These are phyloP conservation scores for Penicillium occitanis DNA, from an alignment of 2,329 filamentous ascomycete species.

Conservation along the genomic window DNA sequence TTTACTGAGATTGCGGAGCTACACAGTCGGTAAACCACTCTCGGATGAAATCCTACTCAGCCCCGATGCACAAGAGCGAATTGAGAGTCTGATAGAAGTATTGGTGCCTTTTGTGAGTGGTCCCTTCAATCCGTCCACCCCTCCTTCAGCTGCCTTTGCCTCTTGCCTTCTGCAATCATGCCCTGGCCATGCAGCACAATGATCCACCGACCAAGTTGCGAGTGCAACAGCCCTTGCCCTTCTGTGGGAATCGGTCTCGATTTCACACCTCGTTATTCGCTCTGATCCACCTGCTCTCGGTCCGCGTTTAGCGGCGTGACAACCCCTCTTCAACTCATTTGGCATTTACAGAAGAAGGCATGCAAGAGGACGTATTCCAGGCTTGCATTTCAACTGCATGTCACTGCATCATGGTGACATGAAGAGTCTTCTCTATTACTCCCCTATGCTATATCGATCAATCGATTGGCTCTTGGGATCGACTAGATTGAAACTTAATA, in stretches of 20 bases:
- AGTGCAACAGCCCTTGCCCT: slow-evolving; percentile 9
- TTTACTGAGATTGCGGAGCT: slow-evolving; percentile 76
- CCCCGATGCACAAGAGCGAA: slow-evolving; percentile 62
- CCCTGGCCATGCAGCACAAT: not conserved
- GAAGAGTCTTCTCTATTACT: not conserved
- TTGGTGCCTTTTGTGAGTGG: slow-evolving; percentile 76
- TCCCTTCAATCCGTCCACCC: slow-evolving; percentile 15
- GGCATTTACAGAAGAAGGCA: not conserved
- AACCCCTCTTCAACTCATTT: slow-evolving; percentile 5
- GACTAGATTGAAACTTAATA: slow-evolving; percentile 14
- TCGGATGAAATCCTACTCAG: slow-evolving; percentile 64
- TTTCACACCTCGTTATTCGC: slow-evolving; percentile 18
- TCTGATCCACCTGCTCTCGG: slow-evolving; percentile 18
- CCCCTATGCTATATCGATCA: slow-evolving; percentile 6
- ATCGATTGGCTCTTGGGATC: slow-evolving; percentile 1
- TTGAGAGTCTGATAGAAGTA: slow-evolving; percentile 63
- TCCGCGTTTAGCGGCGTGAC: slow-evolving; percentile 21
- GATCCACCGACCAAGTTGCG: slow-evolving; percentile 8
- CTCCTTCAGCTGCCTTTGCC: slow-evolving; percentile 12
- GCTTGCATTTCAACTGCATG: slow-evolving; percentile 1
- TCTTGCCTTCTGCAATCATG: not conserved
- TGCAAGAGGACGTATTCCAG: not conserved
- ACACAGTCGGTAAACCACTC: slow-evolving; percentile 68
- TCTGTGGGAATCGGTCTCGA: slow-evolving; percentile 3
- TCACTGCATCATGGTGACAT: not conserved